Conservation (phyloP, 441 rosid species). For the Adansonia madagascariensis region DNA sequence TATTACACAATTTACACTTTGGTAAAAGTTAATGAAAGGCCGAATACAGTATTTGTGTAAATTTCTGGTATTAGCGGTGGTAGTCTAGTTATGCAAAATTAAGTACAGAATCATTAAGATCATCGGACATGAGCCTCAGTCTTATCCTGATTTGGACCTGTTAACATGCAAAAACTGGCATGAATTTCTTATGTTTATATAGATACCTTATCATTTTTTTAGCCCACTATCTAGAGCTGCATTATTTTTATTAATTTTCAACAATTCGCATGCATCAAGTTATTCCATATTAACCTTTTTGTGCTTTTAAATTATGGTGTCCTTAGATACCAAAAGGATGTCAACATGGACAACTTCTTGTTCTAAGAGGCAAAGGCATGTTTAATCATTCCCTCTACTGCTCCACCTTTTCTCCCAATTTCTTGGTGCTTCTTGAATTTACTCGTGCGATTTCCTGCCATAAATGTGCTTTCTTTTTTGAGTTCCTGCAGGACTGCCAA, state of each 20-base stretch:
- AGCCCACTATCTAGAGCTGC: not conserved
- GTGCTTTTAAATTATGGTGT: conserved; percentile 33
- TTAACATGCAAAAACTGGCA: not conserved
- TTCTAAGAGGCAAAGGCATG: conserved; percentile 83
- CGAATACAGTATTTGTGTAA: not conserved
- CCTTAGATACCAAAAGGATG: conserved; percentile 85
- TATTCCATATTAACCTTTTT: not conserved
- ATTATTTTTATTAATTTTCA: not conserved
- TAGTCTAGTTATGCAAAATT: conserved; percentile 10
- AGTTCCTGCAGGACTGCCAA: conserved; percentile 67
- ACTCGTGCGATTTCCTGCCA: conserved; percentile 3
- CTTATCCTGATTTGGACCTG: not conserved
- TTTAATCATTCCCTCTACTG: conserved; percentile 16
- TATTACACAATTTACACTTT: not conserved
- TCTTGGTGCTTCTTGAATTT: conserved; percentile 11
- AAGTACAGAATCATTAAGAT: conserved; percentile 11
- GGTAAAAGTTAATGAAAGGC: not conserved
- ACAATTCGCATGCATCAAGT: not conserved
- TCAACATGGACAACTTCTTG: conserved; percentile 78
- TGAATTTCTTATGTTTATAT: conserved; percentile 2
- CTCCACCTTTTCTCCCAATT: not conserved
- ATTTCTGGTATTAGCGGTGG: conserved; percentile 8
- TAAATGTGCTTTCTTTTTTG: conserved; percentile 31
- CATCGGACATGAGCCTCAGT: not conserved
- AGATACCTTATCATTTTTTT: not conserved